Evolutionary conservation across 768 basidiomycete species (phyloP), one percentile per base, ranked within the genome.

Genomic region (Pisolithus sp.): DNA sequence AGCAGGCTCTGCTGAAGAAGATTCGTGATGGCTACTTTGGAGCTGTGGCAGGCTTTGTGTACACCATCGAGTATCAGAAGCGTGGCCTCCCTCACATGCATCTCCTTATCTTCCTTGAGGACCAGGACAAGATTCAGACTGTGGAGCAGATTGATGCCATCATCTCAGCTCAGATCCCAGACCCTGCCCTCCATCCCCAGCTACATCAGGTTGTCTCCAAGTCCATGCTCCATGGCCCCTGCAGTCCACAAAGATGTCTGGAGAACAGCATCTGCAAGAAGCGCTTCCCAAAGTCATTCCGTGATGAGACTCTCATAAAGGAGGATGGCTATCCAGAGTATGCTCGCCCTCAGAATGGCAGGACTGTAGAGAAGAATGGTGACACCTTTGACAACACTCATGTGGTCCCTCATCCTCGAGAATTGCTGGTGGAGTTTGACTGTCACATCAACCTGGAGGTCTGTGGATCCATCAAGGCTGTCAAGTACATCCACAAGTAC

Each of bases 11-110:
- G 1, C 20, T 77, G 0, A 51, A 71, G 2, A 63, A 67, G 21
- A 69, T 82, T 7, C 62, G 64, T 12, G 23, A 70, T 39, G 70
- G 70, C 7, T 62, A 75, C 40, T 71, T 78, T 65, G 80, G 79
- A 0, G 8, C 52, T 1, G 52, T 63, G 6, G 71, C 70, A 31
- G 80, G 74, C 4, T 62, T 69, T 50, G 72, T 82, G 0, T 77
- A 78, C 50, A 73, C 71, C 9, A 79, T 80, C 47, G 77, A 84
- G 53, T 82, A 80, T 57, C 80, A 82, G 58, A 82, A 82, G 53
- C 60, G 75, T 0, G 76, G 78, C 0, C 71, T 83, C 0, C 79
- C 79, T 23, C 79, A 82, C 54, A 72, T 75, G 57, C 81, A 83
- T 58, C 54, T 75, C 9, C 57, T 82, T 1, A 62, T 82, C 41